phyloP scores from a whole-genome alignment of 2,329 filamentous ascomycete species.

The Fusarium caatingaense region DNA sequence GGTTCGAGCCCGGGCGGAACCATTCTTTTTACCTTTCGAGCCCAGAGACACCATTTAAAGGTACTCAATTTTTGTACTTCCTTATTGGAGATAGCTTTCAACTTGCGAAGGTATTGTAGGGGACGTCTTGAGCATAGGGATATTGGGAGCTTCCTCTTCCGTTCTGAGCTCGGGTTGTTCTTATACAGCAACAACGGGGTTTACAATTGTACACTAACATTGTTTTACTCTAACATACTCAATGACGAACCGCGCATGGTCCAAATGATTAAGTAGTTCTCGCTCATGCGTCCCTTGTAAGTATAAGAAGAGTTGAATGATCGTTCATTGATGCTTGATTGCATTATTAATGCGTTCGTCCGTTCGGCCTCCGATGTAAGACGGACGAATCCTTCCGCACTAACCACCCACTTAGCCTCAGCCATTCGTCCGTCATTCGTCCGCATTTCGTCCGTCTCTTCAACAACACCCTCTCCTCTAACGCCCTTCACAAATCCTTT shows the following conservation, averaged over 20 bases:
- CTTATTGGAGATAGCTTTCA: rapidly evolving
- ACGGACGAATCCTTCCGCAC: constrained; percentile 21
- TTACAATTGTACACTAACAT: neutral
- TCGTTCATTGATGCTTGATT: neutral
- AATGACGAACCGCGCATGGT: neutral
- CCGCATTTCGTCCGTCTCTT: constrained; percentile 24
- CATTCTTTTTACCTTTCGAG: neutral
- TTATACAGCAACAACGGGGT: neutral
- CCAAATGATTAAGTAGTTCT: neutral
- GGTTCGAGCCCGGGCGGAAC: constrained; percentile 8
- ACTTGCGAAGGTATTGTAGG: no score
- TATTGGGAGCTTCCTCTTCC: neutral
- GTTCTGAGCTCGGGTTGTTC: neutral
- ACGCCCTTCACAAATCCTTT: neutral
- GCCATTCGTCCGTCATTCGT: constrained; percentile 30
- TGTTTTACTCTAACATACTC: neutral
- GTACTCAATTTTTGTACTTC: neutral
- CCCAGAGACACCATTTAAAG: neutral
- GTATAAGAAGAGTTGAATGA: neutral
- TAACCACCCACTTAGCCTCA: neutral
- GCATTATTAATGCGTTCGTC: constrained; percentile 21
- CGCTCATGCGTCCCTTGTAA: neutral
- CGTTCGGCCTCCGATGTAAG: constrained; percentile 33
- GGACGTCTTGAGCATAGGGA: rapidly evolving
- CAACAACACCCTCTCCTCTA: neutral